Percentiles rank a stretch among this genome's conserved stretches.
Conservation (phyloP, 2,329 filamentous ascomycete genomes). For the Dichotomopilus funicola region DNA sequence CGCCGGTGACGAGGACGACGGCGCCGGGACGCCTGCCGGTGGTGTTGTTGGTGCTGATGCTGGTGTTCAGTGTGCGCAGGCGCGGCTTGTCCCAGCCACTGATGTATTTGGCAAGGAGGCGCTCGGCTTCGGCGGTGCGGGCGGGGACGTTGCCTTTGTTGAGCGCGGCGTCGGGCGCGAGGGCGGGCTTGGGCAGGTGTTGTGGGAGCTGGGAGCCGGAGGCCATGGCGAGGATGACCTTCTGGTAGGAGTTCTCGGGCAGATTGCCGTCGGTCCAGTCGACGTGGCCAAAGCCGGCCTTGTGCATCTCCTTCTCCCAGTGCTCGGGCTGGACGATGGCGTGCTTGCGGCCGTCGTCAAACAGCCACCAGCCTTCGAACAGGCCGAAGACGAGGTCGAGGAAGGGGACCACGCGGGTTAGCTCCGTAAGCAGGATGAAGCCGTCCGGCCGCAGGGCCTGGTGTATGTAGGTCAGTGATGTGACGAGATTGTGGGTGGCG, state of each 20-base stretch:
- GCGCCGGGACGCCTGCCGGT: neutral
- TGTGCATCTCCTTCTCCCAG: slow-evolving; percentile 25
- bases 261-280: slow-evolving; percentile 29
- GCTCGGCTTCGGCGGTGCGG: too few species aligned
- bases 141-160: too few species aligned
- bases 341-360: slow-evolving; percentile 27
- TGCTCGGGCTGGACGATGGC: slow-evolving; percentile 17
- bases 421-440: slow-evolving; percentile 31
- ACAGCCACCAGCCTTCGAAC: slow-evolving; percentile 36
- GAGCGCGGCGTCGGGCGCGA: neutral
- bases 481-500: slow-evolving; percentile 25
- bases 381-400: slow-evolving; percentile 33
- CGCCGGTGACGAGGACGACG: slow-evolving; percentile 34
- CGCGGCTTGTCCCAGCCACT: too few species aligned
- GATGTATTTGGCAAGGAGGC: too few species aligned
- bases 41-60: too few species aligned
- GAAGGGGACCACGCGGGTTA: slow-evolving; percentile 27
- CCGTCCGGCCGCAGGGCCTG: slow-evolving; percentile 26
- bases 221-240: slow-evolving; percentile 22
- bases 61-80: too few species aligned
- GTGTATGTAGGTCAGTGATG: slow-evolving; percentile 5
- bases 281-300: slow-evolving; percentile 26
- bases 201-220: neutral
- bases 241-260: slow-evolving; percentile 25
- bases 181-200: neutral